Conservation (phyloP, 2,329 filamentous ascomycete genomes). For the Acephala macrosclerotiorum region DNA sequence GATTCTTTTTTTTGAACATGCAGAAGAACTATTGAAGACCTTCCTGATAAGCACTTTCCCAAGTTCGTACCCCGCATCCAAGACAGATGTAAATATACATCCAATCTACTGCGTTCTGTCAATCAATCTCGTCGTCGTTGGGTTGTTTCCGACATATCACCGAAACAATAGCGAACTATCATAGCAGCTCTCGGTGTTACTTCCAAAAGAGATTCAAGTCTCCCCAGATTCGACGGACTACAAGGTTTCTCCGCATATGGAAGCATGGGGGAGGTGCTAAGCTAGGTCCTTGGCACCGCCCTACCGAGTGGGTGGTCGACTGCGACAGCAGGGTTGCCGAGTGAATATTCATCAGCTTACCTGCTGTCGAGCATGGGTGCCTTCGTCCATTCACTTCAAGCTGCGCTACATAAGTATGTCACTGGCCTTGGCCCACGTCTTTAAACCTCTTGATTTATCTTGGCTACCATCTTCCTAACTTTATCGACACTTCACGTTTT, state of each 20-base stretch:
- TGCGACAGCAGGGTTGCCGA: not conserved
- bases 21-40: not conserved
- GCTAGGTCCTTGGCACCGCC: not conserved
- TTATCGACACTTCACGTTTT: not conserved
- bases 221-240: conserved; percentile 9
- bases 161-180: not conserved
- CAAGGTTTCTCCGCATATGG: conserved; percentile 10
- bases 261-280: not conserved
- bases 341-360: conserved; percentile 5
- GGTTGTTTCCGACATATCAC: not conserved
- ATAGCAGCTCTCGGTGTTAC: not conserved
- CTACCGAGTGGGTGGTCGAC: not conserved
- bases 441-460: not conserved
- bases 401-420: not conserved
- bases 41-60: conserved; percentile 3
- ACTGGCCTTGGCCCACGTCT: not conserved
- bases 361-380: not conserved
- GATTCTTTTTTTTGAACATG: not conserved
- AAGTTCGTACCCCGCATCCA: not conserved
- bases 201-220: conserved; percentile 6
- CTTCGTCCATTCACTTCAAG: not conserved
- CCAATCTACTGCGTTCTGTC: not conserved
- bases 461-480: not conserved
- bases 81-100: not conserved
- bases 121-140: not conserved